phyloP scores from a whole-genome alignment of 1,284 basidiomycete species.

The Ustilago sp. region DNA sequence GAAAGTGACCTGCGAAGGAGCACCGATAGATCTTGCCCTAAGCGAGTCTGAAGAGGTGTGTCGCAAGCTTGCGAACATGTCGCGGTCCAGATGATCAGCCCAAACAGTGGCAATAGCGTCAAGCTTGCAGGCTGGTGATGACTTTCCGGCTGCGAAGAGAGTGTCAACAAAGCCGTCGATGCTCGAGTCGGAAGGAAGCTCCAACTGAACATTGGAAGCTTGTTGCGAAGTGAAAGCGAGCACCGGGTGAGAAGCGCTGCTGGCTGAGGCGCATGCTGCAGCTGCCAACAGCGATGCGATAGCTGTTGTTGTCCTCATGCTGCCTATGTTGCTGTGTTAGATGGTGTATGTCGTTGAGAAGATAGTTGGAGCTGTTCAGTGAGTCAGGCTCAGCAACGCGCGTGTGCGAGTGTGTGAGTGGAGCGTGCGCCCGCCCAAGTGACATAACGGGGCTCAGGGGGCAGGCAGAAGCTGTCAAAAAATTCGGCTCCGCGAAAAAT shows the following conservation, averaged over 20 bases:
- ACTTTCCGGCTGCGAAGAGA: conserved; percentile 17
- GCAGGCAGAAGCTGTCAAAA: conserved; percentile 1
- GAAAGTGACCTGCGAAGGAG: conserved; percentile 49
- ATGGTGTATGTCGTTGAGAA: conserved; percentile 3
- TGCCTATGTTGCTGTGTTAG: neutral
- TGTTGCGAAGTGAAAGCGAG: conserved; percentile 44
- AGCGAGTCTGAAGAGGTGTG: conserved; percentile 37
- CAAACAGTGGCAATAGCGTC: conserved; percentile 33
- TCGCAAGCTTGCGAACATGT: conserved; percentile 32
- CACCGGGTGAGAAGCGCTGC: conserved; percentile 22
- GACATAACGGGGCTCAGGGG: conserved; percentile 4
- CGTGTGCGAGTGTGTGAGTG: conserved; percentile 8
- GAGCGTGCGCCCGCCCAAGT: conserved; percentile 20
- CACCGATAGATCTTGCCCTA: conserved; percentile 35
- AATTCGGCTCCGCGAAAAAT: conserved; percentile 27
- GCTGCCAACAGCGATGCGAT: conserved; percentile 30
- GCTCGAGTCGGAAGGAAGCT: conserved; percentile 24
- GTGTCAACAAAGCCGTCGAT: conserved; percentile 25
- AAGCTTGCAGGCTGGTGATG: conserved; percentile 28
- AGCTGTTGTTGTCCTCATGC: conserved; percentile 31
- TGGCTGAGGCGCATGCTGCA: conserved; percentile 32
- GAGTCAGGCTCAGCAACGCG: neutral
- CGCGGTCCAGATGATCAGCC: conserved; percentile 18
- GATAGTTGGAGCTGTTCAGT: too few species aligned
- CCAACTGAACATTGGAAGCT: conserved; percentile 19